Base-by-base conservation (phyloP, 2,329 filamentous ascomycete species). In the Hypoxylon sp. region DNA sequence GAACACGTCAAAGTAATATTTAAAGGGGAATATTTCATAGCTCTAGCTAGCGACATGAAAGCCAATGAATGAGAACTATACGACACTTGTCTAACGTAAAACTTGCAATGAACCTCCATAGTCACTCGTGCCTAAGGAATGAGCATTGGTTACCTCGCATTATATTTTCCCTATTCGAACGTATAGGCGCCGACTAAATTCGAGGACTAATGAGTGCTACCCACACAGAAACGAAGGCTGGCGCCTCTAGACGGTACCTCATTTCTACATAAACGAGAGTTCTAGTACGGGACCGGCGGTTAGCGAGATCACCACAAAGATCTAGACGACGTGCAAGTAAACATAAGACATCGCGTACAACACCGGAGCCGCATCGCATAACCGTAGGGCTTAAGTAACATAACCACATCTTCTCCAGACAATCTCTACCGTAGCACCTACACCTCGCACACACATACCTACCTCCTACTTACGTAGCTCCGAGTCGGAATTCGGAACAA, bases 341-440 rank as follows among this genome's bases (percentile, higher is more conserved):
- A 59, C 50, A 27, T 50, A 45, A 58, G 53, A 60, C 58, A 59
- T 16, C 8, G 29, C 45, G 61, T 62, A 39, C 50, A 12, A 54
- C 65, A 5, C 37, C 6, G 43, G 65, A 68, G 65, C 65, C 65
- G 61, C 65, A 68, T 54, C 27, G 27, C 41, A 57, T 37, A 34
- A 23, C 14, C n/a, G 55, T 16, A 56, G 23, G 45, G 53, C 53
- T 54, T 46, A 59, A n/a, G 54, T 63, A 56, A 63, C 25, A 48
- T 63, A 56, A 63, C 25, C 29, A 29, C 14, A 5, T n/a, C 52
- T 29, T 21, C 23, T 25, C 21, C 9, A 60, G 11, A 16, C 37
- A 23, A 30, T 5, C 23, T 16, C 11, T 47, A 19, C 19, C 46
- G 8, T 52, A 46, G 23, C 41, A 39, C 12, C 25, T 11, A 19